Conservation (phyloP, 1,284 basidiomycete genomes). For the Ceratobasidium sp. region DNA sequence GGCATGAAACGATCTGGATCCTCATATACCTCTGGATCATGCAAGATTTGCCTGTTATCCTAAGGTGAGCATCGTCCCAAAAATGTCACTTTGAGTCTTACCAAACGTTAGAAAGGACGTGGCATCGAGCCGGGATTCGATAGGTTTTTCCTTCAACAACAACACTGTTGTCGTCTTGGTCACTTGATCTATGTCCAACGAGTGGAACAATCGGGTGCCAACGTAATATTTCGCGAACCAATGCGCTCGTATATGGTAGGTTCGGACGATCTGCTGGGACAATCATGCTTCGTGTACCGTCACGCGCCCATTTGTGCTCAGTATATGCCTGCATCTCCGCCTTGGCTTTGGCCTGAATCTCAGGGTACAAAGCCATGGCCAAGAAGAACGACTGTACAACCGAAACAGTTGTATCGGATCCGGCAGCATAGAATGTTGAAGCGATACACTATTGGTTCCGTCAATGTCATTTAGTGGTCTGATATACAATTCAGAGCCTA, state of each 20-base stretch:
- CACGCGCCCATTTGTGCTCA: too few relatives aligned
- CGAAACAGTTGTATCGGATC: conserved; percentile 36
- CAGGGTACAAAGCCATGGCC: conserved; percentile 22
- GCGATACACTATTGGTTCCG: conserved; percentile 42
- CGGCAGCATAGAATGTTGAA: too few relatives aligned
- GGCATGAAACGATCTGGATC: conserved; percentile 83
- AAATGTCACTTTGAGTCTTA: background rate
- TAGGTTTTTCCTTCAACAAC: background rate
- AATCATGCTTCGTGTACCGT: background rate
- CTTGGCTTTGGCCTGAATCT: conserved; percentile 1
- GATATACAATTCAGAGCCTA: background rate
- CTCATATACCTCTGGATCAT: conserved; percentile 88
- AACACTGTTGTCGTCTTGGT: conserved; percentile 4
- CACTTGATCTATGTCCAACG: background rate
- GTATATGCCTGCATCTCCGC: conserved; percentile 5
- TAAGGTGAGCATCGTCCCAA: too few relatives aligned
- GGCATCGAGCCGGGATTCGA: conserved; percentile 4
- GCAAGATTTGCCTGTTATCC: conserved; percentile 59
- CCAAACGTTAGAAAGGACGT: conserved; percentile 7
- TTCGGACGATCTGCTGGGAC: background rate
- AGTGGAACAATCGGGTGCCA: conserved; percentile 34
- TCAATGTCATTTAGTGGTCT: background rate
- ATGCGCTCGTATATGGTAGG: conserved; percentile 13
- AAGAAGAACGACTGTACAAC: conserved; percentile 21
- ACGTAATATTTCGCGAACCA: conserved; percentile 11